Evolutionary conservation across 306 rosid genomes (phyloP).

Genomic region (Gynostemma pentaphyllum): DNA sequence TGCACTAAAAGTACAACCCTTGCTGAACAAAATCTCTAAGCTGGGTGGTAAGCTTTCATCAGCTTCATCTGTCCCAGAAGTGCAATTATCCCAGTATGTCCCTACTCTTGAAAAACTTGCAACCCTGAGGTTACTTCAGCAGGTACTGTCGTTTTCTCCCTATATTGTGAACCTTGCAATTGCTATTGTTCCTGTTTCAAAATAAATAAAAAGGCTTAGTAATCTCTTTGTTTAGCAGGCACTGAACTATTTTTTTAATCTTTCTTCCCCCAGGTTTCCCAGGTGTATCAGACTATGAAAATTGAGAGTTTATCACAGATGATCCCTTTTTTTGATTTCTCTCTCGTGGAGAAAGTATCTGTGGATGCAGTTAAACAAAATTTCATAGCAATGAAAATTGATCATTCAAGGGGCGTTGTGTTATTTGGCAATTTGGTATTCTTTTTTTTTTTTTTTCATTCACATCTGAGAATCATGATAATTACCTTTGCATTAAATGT

Average conservation of each 20-base stretch:
- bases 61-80: constrained; percentile 90
- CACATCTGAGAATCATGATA: background rate
- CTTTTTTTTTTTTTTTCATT: background rate
- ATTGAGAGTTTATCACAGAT: constrained; percentile 62
- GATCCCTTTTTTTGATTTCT: constrained; percentile 74
- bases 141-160: constrained; percentile 33
- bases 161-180: background rate
- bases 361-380: constrained; percentile 93
- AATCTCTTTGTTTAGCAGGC: background rate
- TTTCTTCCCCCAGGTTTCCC: constrained; percentile 53
- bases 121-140: constrained; percentile 89
- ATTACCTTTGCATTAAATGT: background rate
- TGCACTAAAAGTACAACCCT: constrained; percentile 61
- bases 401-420: constrained; percentile 66
- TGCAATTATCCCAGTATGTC: constrained; percentile 69
- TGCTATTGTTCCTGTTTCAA: background rate
- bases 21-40: constrained; percentile 57
- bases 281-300: constrained; percentile 75
- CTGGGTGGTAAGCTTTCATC: constrained; percentile 78
- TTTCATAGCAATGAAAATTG: constrained; percentile 80
- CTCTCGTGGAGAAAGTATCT: constrained; percentile 71
- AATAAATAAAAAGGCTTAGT: background rate
- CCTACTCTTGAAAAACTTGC: constrained; percentile 73
- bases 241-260: background rate
- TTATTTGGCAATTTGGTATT: constrained; percentile 32